Evolutionary conservation across 495 filamentous ascomycete genomes (phyloP), one percentile per base, ranked within the genome.

Genomic region (Trichoderma erinaceum): DNA sequence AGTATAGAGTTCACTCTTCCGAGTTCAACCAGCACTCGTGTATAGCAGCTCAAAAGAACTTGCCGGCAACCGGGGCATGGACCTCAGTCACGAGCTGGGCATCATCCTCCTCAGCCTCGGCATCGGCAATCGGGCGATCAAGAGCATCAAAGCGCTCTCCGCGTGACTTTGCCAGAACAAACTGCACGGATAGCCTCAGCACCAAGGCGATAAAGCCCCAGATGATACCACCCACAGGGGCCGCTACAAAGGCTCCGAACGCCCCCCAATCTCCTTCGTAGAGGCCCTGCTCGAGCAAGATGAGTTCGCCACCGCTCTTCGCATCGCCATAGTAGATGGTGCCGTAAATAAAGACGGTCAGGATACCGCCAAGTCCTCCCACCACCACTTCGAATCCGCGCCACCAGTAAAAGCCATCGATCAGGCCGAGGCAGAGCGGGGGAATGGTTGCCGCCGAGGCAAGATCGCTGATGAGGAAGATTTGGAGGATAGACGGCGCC

Each of bases 161-260:
- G 48, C 76, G 81, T 15, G 74, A 50, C 72, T 78, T 86, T 12
- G 88, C 82, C n/a, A 73, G 66, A 41, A 80, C 67, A 68, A 76
- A 89, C 67, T 85, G 86, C 23, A 78, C 79, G 0, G 73, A 70
- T 8, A 91, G 71, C 23, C 89, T 81, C 32, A 85, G 68, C 21
- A 70, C 80, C 35, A 88, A 79, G 18, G 87, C 88, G 18, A 79
- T 84, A 56, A 85, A 81, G 18, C 84, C 87, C 86, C 88, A 92
- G 43, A 92, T 76, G 13, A 92, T 66, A 10, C 89, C 88, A 10
- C 90, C 90, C 18, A 91, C 70, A 1, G 90, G 90, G 6, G 88
- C 88, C n/a, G 87, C 89, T 13, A 91, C 82, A 66, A 92, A 92
- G n/a, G 89, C 89, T 64, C 90, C 90, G 72, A 92, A 92, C 8